These are phyloP conservation scores for Heterobasidion occidentale DNA, from an alignment of 1,284 basidiomycete genomes.

Conservation along the genomic window DNA sequence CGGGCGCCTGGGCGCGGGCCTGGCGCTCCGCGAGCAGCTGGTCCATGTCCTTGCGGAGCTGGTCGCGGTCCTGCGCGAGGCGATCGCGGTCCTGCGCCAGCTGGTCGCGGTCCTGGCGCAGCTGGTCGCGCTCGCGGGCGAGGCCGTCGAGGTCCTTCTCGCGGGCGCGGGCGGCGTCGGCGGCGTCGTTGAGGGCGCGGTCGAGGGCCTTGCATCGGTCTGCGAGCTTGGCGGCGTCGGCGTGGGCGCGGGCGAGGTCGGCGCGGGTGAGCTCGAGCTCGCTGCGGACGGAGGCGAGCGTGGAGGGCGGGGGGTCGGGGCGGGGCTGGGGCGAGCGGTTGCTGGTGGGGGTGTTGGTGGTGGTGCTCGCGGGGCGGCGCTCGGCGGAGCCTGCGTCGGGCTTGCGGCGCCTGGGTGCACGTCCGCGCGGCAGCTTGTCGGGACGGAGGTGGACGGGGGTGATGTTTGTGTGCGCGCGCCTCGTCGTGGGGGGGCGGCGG, in stretches of 20 bases:
- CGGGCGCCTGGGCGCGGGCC: conserved; percentile 12
- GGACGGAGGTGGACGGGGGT: conserved; percentile 8
- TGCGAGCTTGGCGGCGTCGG: conserved; percentile 45
- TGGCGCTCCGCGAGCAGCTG: conserved; percentile 18
- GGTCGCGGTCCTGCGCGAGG: conserved; percentile 22
- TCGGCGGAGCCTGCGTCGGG: conserved; percentile 12
- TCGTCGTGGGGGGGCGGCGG: not conserved
- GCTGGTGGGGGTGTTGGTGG: not conserved
- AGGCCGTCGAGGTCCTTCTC: conserved; percentile 43
- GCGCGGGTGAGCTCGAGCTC: conserved; percentile 48
- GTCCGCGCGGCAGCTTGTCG: conserved; percentile 15
- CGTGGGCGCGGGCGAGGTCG: conserved; percentile 45
- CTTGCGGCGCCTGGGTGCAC: conserved; percentile 12
- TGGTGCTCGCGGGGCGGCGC: conserved; percentile 9
- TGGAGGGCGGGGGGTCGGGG: conserved; percentile 15
- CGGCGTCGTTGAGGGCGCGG: conserved; percentile 30
- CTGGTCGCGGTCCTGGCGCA: conserved; percentile 37
- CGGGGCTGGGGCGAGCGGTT: conserved; percentile 22
- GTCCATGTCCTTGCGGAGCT: conserved; percentile 37
- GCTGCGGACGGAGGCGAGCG: conserved; percentile 36
- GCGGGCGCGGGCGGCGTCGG: conserved; percentile 21
- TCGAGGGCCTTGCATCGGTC: conserved; percentile 57
- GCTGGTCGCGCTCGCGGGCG: conserved; percentile 22
- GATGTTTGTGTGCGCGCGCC: conserved; percentile 14
- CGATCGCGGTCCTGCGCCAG: conserved; percentile 3